Evolutionary conservation across 495 filamentous ascomycete species (phyloP).

Genomic region (Xylaria acuta): DNA sequence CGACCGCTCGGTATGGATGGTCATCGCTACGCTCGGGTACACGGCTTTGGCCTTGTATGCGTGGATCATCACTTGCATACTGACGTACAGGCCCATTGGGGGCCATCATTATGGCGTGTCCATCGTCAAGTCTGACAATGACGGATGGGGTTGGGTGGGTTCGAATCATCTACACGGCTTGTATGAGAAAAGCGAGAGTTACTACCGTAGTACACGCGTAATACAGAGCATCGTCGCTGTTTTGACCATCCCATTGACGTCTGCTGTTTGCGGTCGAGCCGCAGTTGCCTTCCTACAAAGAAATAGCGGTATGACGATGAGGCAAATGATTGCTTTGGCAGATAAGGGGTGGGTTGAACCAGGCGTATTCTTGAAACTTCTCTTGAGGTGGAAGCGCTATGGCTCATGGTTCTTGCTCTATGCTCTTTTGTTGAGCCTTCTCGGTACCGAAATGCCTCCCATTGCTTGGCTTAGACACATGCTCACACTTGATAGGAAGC

Average conservation of each 20-base stretch:
- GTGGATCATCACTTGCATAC: neutral
- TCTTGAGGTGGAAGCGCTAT: too few relatives aligned
- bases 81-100: neutral
- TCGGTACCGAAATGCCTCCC: too few relatives aligned
- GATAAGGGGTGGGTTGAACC: too few relatives aligned
- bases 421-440: too few relatives aligned
- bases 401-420: too few relatives aligned
- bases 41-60: neutral
- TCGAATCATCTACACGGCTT: neutral
- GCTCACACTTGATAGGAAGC: too few relatives aligned
- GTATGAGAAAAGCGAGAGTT: neutral
- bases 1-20: neutral
- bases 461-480: too few relatives aligned
- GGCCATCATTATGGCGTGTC: neutral
- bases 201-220: neutral
- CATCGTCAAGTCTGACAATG: neutral
- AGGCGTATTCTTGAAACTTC: too few relatives aligned
- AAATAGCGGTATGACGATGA: constrained; percentile 1
- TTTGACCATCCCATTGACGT: neutral
- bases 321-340: constrained; percentile 1
- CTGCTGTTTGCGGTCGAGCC: neutral
- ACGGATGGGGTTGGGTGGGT: neutral
- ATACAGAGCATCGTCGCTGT: neutral
- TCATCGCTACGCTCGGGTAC: constrained; percentile 4
- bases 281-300: neutral